phyloP scores from a whole-genome alignment of 768 basidiomycete species.

The Filobasidium wieringae region DNA sequence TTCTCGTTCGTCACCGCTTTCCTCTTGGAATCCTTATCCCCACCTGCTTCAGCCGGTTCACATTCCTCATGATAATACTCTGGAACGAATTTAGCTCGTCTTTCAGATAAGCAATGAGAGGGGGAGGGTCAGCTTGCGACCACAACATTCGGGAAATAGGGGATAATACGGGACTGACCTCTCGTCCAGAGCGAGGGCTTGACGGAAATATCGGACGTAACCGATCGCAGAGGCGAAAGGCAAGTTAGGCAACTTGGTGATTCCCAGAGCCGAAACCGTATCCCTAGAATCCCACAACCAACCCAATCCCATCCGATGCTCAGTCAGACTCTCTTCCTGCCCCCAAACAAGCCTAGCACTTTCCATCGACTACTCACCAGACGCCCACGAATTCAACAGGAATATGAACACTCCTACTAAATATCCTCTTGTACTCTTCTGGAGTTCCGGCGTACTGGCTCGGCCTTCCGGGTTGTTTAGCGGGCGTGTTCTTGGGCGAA shows the following conservation, averaged over 20 bases:
- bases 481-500: background rate
- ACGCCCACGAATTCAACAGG: constrained; percentile 8
- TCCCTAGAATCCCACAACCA: background rate
- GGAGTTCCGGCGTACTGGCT: background rate
- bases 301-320: too few species aligned
- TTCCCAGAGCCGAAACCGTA: constrained; percentile 6
- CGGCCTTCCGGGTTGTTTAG: background rate
- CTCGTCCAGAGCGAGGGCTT: constrained; percentile 33
- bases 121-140: background rate
- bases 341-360: constrained; percentile 17
- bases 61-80: constrained; percentile 11
- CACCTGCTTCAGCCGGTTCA: background rate
- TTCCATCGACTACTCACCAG: background rate
- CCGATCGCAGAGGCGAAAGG: constrained; percentile 19
- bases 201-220: constrained; percentile 26
- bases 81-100: constrained; percentile 24
- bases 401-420: constrained; percentile 1
- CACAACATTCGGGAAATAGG: background rate
- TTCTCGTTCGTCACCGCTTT: background rate
- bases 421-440: constrained; percentile 3
- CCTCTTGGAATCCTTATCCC: background rate
- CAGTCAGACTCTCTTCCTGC: too few species aligned
- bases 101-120: background rate
- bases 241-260: constrained; percentile 6
- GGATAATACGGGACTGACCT: background rate